Percentiles rank a stretch among this genome's conserved stretches.
phyloP scores from a whole-genome alignment of 2,329 filamentous ascomycete species.

The Trichophyton mentagrophytes region DNA sequence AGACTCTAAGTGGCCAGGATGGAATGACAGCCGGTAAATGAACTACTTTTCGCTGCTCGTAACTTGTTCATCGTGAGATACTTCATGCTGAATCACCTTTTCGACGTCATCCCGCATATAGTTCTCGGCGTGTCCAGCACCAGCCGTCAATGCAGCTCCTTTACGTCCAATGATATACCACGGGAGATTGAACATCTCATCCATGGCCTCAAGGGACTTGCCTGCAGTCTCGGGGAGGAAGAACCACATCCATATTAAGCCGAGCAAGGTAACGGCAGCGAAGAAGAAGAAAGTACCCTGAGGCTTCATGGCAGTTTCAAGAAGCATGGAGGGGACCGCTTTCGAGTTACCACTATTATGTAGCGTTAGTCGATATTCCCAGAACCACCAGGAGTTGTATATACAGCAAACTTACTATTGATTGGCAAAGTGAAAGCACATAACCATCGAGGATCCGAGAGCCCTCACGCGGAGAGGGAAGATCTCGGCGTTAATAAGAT shows the following conservation, averaged over 20 bases:
- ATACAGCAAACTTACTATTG: conserved; percentile 16
- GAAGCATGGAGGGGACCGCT: conserved; percentile 32
- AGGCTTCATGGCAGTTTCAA: conserved; percentile 34
- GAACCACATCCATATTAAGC: conserved; percentile 55
- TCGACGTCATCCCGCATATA: not conserved
- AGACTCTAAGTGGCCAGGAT: too few species aligned
- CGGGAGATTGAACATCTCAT: conserved; percentile 13
- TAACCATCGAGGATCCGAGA: conserved; percentile 30
- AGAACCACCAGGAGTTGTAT: not conserved
- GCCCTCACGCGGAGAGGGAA: conserved; percentile 34
- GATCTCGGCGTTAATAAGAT: conserved; percentile 36
- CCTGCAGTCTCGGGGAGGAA: conserved; percentile 59
- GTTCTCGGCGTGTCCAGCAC: conserved; percentile 4
- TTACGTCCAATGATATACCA: conserved; percentile 14
- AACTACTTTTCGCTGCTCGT: not conserved
- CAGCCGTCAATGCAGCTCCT: conserved; percentile 10
- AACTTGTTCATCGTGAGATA: not conserved
- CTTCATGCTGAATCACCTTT: not conserved
- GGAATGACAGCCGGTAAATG: not conserved
- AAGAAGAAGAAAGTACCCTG: conserved; percentile 68
- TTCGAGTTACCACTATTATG: conserved; percentile 16
- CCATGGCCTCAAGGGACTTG: conserved; percentile 24
- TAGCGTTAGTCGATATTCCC: not conserved
- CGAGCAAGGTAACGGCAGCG: conserved; percentile 51
- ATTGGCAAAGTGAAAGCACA: conserved; percentile 34